Percentiles rank a stretch among this genome's conserved stretches.
phyloP scores from a whole-genome alignment of 805 yeast species.

The Dipodascus geniculatus region DNA sequence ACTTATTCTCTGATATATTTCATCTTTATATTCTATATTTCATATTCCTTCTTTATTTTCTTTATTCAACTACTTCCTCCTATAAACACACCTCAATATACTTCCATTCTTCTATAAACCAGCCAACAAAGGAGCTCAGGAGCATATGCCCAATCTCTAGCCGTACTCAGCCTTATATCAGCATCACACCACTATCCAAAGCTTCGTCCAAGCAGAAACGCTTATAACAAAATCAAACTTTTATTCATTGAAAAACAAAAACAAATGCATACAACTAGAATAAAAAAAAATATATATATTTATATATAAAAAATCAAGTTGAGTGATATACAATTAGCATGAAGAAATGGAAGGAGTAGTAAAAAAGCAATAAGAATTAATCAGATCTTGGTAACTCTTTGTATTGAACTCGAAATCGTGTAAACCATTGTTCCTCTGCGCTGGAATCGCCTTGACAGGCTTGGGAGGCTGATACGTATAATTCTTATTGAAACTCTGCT shows the following conservation, averaged over 20 bases:
- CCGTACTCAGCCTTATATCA: no score
- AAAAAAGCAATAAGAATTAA: conserved; percentile 30
- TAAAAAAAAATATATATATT: conserved; percentile 1
- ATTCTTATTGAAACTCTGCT: conserved; percentile 5
- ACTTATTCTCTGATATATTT: no score
- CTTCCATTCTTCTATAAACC: no score
- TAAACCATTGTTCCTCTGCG: background rate
- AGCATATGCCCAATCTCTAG: no score
- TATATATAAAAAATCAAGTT: conserved; percentile 4
- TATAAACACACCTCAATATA: no score
- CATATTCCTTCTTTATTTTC: no score
- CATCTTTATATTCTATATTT: no score
- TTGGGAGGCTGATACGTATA: conserved; percentile 2
- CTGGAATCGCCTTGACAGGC: conserved; percentile 1
- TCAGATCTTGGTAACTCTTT: conserved; percentile 25
- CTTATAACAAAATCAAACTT: background rate
- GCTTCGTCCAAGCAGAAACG: no score
- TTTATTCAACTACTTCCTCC: no score
- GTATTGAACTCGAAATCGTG: conserved; percentile 24
- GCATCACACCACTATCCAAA: no score
- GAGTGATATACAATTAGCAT: background rate
- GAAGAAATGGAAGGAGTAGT: conserved; percentile 3
- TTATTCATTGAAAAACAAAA: background rate
- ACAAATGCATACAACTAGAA: background rate
- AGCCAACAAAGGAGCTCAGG: no score